phyloP scores from a whole-genome alignment of 192 early-diverging fungal species.

The Coemansia sp. region DNA sequence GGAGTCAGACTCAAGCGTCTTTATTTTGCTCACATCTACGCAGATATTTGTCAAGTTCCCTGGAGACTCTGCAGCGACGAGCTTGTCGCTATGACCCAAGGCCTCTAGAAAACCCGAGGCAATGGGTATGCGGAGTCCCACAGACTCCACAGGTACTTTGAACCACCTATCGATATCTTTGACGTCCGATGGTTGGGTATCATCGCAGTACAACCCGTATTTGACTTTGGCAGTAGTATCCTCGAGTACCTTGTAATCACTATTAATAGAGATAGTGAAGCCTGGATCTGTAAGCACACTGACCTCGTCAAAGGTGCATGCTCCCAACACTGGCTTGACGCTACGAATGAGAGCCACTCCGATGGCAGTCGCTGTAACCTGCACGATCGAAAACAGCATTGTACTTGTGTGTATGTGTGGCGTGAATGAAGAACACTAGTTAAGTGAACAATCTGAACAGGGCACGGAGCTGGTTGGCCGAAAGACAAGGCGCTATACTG shows the following conservation, averaged over 20 bases:
- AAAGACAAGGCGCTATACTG: background rate
- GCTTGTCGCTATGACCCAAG: constrained; percentile 16
- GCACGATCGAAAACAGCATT: constrained; percentile 22
- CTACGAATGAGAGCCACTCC: constrained; percentile 9
- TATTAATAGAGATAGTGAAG: constrained; percentile 43
- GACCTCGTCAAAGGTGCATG: constrained; percentile 36
- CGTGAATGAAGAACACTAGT: background rate
- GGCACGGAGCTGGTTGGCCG: background rate
- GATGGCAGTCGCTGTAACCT: background rate
- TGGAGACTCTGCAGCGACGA: constrained; percentile 22
- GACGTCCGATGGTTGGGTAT: constrained; percentile 29
- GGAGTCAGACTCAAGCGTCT: constrained; percentile 8
- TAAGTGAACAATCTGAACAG: background rate
- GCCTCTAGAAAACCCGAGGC: constrained; percentile 52
- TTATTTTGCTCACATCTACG: constrained; percentile 27
- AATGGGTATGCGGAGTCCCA: constrained; percentile 31
- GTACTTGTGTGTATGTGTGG: background rate
- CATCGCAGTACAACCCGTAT: constrained; percentile 52
- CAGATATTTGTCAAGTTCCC: constrained; percentile 42
- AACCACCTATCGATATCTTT: constrained; percentile 46
- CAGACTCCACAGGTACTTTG: constrained; percentile 42
- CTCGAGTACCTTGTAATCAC: constrained; percentile 51
- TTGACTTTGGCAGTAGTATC: constrained; percentile 26
- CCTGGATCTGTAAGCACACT: constrained; percentile 30
- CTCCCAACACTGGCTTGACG: constrained; percentile 11